Conservation (phyloP, 768 basidiomycete genomes). For the Rhodotorula toruloides region DNA sequence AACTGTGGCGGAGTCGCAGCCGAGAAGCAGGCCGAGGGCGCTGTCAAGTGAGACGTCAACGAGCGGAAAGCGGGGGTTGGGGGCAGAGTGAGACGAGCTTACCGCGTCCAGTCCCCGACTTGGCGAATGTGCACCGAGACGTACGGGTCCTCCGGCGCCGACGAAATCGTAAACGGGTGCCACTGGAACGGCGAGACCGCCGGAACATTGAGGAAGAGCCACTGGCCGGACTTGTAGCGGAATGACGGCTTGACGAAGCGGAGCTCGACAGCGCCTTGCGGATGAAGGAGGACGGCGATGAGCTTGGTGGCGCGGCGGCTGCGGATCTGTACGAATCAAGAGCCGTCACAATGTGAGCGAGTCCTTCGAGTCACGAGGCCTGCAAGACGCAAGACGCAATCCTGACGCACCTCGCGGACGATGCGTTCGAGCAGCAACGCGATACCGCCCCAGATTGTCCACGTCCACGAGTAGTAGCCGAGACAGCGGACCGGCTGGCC, state of each 20-base stretch:
- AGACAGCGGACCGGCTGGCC: constrained; percentile 54
- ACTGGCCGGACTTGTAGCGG: constrained; percentile 85
- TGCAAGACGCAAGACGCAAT: background rate
- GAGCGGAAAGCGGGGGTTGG: background rate
- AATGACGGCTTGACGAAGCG: constrained; percentile 86
- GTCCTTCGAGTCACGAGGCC: background rate
- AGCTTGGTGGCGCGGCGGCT: constrained; percentile 70
- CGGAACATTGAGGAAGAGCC: constrained; percentile 84
- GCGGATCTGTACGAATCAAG: constrained; percentile 52
- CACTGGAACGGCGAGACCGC: constrained; percentile 78
- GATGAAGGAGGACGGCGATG: constrained; percentile 81
- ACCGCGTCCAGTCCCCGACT: constrained; percentile 74
- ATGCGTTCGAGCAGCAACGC: constrained; percentile 83
- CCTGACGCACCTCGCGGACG: constrained; percentile 57
- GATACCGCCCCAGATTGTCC: constrained; percentile 82
- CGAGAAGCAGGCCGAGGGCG: constrained; percentile 76
- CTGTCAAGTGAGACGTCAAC: constrained; percentile 39
- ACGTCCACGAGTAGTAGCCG: constrained; percentile 77
- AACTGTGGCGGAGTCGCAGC: constrained; percentile 46
- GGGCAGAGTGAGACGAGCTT: background rate
- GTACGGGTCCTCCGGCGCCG: constrained; percentile 84
- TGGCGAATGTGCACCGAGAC: constrained; percentile 88
- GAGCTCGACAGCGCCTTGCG: constrained; percentile 87
- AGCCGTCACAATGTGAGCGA: background rate
- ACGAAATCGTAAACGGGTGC: constrained; percentile 68